A percentile compares a stretch with the other conserved stretches of the same genome.
phyloP scores from a whole-genome alignment of 129 eudicot genomes.

The Ambrosia trifida region DNA sequence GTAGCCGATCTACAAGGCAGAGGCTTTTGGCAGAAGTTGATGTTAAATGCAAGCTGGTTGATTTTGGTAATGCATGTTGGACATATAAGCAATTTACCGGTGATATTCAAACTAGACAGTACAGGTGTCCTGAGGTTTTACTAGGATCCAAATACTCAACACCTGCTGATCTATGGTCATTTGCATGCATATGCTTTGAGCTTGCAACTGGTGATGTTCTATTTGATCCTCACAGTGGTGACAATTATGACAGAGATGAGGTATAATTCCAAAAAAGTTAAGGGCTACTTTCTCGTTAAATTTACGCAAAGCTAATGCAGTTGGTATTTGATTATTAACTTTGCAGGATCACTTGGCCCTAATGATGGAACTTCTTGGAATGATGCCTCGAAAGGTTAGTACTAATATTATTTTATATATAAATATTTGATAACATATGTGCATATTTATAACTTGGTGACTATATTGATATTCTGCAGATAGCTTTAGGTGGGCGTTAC shows the following conservation, averaged over 20 bases:
- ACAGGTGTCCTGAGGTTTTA: constrained; percentile 90
- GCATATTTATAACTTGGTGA: constrained; percentile 2
- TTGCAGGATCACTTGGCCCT: constrained; percentile 81
- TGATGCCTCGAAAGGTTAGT: constrained; percentile 87
- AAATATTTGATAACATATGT: not conserved
- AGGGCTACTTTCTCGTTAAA: not conserved
- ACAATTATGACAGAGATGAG: constrained; percentile 79
- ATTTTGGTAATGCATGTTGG: constrained; percentile 97
- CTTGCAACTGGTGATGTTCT: constrained; percentile 93
- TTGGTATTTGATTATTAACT: not conserved
- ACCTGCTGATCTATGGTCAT: constrained; percentile 90
- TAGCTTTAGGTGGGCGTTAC: constrained; percentile 86
- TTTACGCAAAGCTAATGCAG: not conserved
- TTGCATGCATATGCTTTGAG: constrained; percentile 96
- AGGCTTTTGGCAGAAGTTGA: constrained; percentile 62
- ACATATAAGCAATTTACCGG: constrained; percentile 81
- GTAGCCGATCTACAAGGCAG: constrained; percentile 55
- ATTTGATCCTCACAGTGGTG: constrained; percentile 92
- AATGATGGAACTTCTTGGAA: constrained; percentile 91
- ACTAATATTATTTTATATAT: not conserved
- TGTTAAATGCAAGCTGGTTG: constrained; percentile 79
- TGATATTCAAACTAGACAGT: constrained; percentile 91
- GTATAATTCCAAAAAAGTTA: not conserved
- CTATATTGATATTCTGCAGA: constrained; percentile 35
- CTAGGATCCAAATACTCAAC: constrained; percentile 87